Percentiles rank a stretch among this genome's conserved stretches.
phyloP scores from a whole-genome alignment of 345 rosid species.

The Populus alba region DNA sequence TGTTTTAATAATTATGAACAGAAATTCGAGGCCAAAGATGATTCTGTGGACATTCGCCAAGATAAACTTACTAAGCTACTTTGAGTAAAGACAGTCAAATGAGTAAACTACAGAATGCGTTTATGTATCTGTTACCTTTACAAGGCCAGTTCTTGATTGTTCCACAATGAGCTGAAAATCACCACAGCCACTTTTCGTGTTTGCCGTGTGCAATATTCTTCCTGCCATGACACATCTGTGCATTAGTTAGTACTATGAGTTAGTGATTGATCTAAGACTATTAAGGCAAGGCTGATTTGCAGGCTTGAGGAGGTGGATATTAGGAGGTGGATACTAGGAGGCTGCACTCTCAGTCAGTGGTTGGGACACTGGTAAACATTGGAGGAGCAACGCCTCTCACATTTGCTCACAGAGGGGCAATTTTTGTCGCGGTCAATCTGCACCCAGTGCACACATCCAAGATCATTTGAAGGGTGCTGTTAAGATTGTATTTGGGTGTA shows the following conservation, averaged over 20 bases:
- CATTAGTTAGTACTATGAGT: background rate
- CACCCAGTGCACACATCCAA: background rate
- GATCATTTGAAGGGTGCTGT: background rate
- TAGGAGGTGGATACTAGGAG: background rate
- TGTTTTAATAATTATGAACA: background rate
- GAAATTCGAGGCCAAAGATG: background rate
- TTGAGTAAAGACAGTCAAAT: background rate
- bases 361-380: background rate
- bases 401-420: background rate
- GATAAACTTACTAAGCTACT: background rate
- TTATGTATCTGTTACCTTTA: background rate
- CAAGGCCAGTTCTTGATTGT: background rate
- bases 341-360: background rate
- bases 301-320: background rate
- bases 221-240: background rate
- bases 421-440: background rate
- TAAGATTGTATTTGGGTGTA: background rate
- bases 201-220: background rate
- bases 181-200: background rate
- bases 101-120: background rate
- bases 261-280: background rate
- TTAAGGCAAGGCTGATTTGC: background rate
- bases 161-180: background rate
- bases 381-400: background rate
- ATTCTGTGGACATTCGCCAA: background rate